Base-by-base conservation (phyloP, 2,329 filamentous ascomycete species). In the Leptographium radiaticola region DNA sequence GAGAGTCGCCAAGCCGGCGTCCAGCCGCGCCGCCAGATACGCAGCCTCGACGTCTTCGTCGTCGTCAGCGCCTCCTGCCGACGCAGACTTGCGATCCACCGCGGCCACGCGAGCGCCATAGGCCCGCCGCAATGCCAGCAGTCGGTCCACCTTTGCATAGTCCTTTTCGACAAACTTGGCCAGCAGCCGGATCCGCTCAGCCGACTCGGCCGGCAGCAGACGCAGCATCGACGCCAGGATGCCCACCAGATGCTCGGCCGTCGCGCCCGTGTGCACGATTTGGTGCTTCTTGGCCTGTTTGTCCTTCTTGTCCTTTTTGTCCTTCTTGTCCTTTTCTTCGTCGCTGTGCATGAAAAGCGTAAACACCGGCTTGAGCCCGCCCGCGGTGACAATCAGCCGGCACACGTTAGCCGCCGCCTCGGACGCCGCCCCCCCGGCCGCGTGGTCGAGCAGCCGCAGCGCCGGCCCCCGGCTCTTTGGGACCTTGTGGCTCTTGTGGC, bases 131-230 rank as follows among this genome's bases (percentile, higher is more conserved):
- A 96, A 67, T 56, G 77, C 74, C 39, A 95, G 67, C 6, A 97
- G 73, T 64, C 83, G 87, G 7, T 65, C 71, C 40, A 89, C 80
- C 73, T 97, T 97, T 60, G 84, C 88, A 65, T 94, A 95, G 59
- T 95, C 83, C 65, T 89, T 95, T 67, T 98, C 93, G 18, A 95
- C 86, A 62, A 97, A 97, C 64, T 98, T 98, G 49, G 90, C 91
- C 5, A 97, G 76, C 1, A 85, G 79, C 5, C 93, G 81, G 61
- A 97, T 94, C 7, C 93, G 80, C 36, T 83, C 76, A 0, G 87
- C 75, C 1, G 87, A 89, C 36, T 88, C 81, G 16, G 82, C 86
- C 0, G 90, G 89, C 1, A 98, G 69, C 5, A 84, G 75, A 30
- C 89, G 83, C 1, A 98, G 74, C 65, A 98, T 77, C 0, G 86